Evolutionary conservation across 78 protist species (phyloP).

Genomic region (Dictyostelium firmibasis): DNA sequence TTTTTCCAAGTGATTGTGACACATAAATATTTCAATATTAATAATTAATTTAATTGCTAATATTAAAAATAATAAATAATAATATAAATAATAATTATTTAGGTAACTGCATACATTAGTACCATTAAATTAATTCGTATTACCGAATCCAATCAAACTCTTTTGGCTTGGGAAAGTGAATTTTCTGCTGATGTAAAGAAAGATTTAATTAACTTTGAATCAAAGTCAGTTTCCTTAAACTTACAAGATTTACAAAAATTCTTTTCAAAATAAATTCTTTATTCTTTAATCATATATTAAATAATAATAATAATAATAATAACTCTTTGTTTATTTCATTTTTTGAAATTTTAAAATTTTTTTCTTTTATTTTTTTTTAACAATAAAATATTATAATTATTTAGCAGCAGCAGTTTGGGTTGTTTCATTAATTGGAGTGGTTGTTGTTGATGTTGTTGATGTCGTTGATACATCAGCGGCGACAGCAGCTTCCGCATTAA

Average conservation of each 20-base stretch:
- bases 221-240: constrained; percentile 10
- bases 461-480: no score
- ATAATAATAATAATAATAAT: neutral
- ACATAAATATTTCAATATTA: no score
- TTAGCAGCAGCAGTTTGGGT: neutral
- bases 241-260: constrained; percentile 32
- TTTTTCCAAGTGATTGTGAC: no score
- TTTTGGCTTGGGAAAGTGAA: constrained; percentile 32
- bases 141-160: constrained; percentile 7
- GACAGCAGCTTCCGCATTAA: no score
- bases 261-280: constrained; percentile 5
- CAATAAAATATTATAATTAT: neutral
- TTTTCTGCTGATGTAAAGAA: constrained; percentile 25
- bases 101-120: constrained; percentile 8
- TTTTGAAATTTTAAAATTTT: neutral
- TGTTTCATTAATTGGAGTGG: neutral
- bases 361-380: neutral
- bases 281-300: no score
- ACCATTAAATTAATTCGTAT: constrained; percentile 15
- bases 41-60: no score
- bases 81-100: neutral
- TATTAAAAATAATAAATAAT: no score
- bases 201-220: constrained; percentile 6
- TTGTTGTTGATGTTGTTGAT: neutral
- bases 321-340: neutral